A percentile compares a stretch with the other conserved stretches of the same genome.
Conservation (phyloP, 495 filamentous ascomycete genomes). For the Lophiotrema nucula region DNA sequence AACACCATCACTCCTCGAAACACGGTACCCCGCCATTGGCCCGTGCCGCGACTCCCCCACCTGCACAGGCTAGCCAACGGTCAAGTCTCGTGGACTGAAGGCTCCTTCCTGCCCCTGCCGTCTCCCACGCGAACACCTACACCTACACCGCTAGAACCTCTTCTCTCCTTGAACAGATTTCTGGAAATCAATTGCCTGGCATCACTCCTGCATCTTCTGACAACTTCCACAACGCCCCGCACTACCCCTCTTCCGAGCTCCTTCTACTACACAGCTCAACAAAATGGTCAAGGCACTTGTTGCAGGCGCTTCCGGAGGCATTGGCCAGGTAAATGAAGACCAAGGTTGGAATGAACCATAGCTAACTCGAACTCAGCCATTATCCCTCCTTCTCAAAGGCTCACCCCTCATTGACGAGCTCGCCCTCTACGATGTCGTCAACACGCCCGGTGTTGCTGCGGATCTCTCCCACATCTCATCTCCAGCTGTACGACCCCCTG, state of each 20-base stretch:
- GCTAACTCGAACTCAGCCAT: slow-evolving; percentile 61
- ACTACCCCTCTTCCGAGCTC: background rate
- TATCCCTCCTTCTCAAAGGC: slow-evolving; percentile 92
- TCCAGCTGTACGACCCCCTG: slow-evolving; percentile 64
- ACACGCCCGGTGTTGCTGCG: slow-evolving; percentile 91
- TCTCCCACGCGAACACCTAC: slow-evolving; percentile 4
- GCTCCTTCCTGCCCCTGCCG: slow-evolving; percentile 13
- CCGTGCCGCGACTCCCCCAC: slow-evolving; percentile 8
- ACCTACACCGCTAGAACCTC: background rate
- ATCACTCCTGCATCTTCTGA: background rate
- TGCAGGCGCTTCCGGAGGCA: slow-evolving; percentile 94
- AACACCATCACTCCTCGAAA: background rate
- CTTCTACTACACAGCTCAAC: slow-evolving; percentile 4
- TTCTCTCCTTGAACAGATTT: slow-evolving; percentile 2
- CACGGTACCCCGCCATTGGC: slow-evolving; percentile 24
- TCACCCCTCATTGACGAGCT: slow-evolving; percentile 84
- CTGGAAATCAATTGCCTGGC: background rate
- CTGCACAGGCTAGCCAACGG: slow-evolving; percentile 15
- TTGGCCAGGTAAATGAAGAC: slow-evolving; percentile 75
- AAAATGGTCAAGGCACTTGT: slow-evolving; percentile 61
- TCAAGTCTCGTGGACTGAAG: slow-evolving; percentile 25
- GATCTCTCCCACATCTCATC: slow-evolving; percentile 98
- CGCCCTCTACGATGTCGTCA: slow-evolving; percentile 97
- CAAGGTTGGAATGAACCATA: slow-evolving; percentile 20
- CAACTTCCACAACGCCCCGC: no score